Base-by-base conservation (phyloP, 2,329 filamentous ascomycete genomes). In the Fusarium sp. region DNA sequence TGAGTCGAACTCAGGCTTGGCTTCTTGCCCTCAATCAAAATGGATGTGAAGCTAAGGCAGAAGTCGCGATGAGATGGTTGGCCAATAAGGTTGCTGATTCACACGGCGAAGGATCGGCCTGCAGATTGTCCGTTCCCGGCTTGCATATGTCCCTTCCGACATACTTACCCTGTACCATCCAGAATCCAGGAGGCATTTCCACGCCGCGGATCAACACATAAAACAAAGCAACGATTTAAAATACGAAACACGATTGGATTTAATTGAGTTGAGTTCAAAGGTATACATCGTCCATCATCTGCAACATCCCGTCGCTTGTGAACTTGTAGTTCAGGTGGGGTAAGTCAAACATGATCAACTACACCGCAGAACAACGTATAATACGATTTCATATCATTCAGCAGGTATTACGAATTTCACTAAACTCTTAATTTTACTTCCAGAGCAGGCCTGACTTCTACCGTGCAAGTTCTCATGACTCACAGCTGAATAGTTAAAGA, bases 61-160 rank as follows among this genome's bases (percentile, higher is more conserved):
- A 61, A 62, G 64, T 62, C 48, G 61, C 61, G 68, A 72, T 70
- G 72, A 65, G 59, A 62, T 62, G 62, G 68, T 58, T 56, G 44
- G 46, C 72, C 72, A 74, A 74, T 74, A 47, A 74, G 60, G 63
- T 58, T 27, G 49, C 51, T 24, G 54, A 47, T 47, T 54, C 46
- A 34, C 25, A 44, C 43, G 10, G 20, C 25, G 54, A 58, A 29
- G 12, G 43, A 54, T 55, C 65, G 72, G 72, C 51, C 25, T 51
- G 52, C 54, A 65, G 66, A 74, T 74, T 74, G 65, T 74, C 72
- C 72, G 72, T 54, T 67, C 58, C 72, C 72, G 68, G 53, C 20
- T 47, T 18, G 49, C 51, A 51, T 46, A 20, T 44, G 41, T 49
- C 45, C 32, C 41, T 44, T 25, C 15, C 22, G 5, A n/a, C 11